Evolutionary conservation across 257 asterid species (phyloP).

Genomic region (Penstemon newberryi): DNA sequence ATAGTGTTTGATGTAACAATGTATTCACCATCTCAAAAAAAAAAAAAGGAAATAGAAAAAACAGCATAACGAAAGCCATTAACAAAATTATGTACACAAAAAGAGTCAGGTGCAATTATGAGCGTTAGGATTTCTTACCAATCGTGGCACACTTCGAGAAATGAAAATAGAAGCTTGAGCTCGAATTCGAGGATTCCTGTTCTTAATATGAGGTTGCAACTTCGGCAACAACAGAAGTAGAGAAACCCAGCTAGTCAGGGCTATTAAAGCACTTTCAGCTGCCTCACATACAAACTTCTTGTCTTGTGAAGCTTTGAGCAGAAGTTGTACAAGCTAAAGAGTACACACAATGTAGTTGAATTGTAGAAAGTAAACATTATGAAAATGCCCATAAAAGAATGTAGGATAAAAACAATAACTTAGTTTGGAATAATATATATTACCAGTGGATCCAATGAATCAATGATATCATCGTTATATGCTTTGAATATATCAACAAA

Average conservation of each 20-base stretch:
- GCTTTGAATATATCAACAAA: conserved; percentile 78
- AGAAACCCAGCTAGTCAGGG: conserved; percentile 77
- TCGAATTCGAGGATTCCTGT: conserved; percentile 90
- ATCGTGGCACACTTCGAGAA: conserved; percentile 62
- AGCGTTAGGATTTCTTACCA: conserved; percentile 47
- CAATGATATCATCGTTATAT: conserved; percentile 64
- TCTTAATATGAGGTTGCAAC: conserved; percentile 68
- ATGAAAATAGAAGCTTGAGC: conserved; percentile 85
- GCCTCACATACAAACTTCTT: conserved; percentile 91
- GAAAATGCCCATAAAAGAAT: no score
- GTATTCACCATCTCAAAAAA: no score
- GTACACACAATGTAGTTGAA: conserved; percentile 21
- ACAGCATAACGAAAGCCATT: no score
- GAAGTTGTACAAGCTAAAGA: conserved; percentile 78
- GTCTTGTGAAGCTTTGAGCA: conserved; percentile 94
- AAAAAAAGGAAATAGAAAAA: no score
- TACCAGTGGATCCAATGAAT: conserved; percentile 84
- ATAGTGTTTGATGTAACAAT: no score
- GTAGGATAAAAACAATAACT: not conserved
- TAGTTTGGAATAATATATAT: conserved; percentile 8
- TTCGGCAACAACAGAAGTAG: conserved; percentile 77
- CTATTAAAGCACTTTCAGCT: conserved; percentile 71
- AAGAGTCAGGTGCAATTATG: no score
- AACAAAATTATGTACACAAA: no score
- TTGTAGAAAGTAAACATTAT: conserved; percentile 1